Base-by-base conservation (phyloP, 108 stramenopile genomes). In the Aureococcus anophagefferens region DNA sequence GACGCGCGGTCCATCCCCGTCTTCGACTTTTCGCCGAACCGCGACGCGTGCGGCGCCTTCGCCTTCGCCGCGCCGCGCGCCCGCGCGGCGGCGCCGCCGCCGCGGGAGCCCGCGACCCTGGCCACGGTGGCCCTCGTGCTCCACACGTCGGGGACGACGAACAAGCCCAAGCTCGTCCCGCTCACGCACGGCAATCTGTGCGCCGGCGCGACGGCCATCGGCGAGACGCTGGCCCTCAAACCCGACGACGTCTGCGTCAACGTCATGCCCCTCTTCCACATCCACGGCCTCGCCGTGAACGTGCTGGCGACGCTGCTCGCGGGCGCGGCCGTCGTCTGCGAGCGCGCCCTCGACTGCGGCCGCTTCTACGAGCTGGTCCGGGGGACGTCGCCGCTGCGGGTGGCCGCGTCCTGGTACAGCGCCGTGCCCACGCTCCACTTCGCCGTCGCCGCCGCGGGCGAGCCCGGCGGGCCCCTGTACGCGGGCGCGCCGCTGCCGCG, bases 341-440 rank as follows among this genome's bases (percentile, higher is more conserved):
- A n/a, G 9, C 75, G 17, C 1, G 32, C 30, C 34, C 18, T 65
- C 82, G 80, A 65, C 86, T 86, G 71, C 81, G 84, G 51, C 68
- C 31, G 85, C 86, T 76, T 83, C 85, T 69, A 80, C 36, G 36
- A 83, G 13, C 7, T 35, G 46, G n/a, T 83, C 51, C 51, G 17
- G 7, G 51, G 25, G 7, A 44, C 5, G 9, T 13, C 13, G 9
- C 13, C 40, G 40, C 40, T 13, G 40, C 40, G 40, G 9, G 40
- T 44, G 9, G 13, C 40, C 40, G 5, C 21, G 21, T 81, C 76
- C 18, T 90, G 88, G 88, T 90, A 88, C 69, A 86, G 85, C 73
- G 87, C 86, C 32, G 86, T 85, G 0, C 90, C 90, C 30, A 88
- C 88, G 5, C 88, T 88, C 87, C 90, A 88, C 76, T 83, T 83